Percentiles rank a stretch among this genome's conserved stretches.
Conservation (phyloP, 2,329 filamentous ascomycete genomes). For the Botrytis tulipae region DNA sequence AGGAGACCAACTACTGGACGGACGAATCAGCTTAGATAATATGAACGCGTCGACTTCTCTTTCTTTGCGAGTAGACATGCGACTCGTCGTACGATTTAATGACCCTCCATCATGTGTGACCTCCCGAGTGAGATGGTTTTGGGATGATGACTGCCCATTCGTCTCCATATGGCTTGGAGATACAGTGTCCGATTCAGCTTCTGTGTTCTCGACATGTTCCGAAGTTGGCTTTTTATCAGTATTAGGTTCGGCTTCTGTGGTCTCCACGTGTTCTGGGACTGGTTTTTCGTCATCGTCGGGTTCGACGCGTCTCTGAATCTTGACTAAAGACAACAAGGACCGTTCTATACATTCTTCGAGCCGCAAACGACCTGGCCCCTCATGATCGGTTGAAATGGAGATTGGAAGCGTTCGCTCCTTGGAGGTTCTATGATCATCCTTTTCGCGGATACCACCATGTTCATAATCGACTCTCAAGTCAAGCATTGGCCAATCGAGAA, state of each 20-base stretch:
- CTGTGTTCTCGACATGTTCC: slow-evolving; percentile 32
- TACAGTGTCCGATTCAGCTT: slow-evolving; percentile 28
- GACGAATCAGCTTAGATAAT: slow-evolving; percentile 90
- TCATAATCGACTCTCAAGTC: slow-evolving; percentile 94
- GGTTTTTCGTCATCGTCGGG: slow-evolving; percentile 39
- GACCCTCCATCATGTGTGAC: slow-evolving; percentile 26
- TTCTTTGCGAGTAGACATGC: slow-evolving; percentile 37
- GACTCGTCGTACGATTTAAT: slow-evolving; percentile 40
- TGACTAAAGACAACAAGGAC: slow-evolving; percentile 86
- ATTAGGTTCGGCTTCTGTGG: slow-evolving; percentile 20
- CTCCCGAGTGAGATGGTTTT: slow-evolving; percentile 11
- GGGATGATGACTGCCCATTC: neutral
- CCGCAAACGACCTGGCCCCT: slow-evolving; percentile 53
- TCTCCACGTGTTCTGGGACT: slow-evolving; percentile 30
- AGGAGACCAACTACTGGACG: slow-evolving; percentile 67
- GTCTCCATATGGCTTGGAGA: slow-evolving; percentile 23
- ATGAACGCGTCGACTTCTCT: slow-evolving; percentile 67
- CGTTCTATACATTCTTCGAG: slow-evolving; percentile 89
- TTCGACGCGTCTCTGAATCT: slow-evolving; percentile 75
- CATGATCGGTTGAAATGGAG: slow-evolving; percentile 73
- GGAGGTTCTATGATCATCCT: slow-evolving; percentile 91
- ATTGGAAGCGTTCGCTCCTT: slow-evolving; percentile 89
- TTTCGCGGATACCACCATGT: slow-evolving; percentile 80
- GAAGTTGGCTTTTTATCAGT: slow-evolving; percentile 27
- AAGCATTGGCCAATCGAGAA: slow-evolving; percentile 79